Base-by-base conservation (phyloP, 2,329 filamentous ascomycete genomes). In the Talaromyces sp. region DNA sequence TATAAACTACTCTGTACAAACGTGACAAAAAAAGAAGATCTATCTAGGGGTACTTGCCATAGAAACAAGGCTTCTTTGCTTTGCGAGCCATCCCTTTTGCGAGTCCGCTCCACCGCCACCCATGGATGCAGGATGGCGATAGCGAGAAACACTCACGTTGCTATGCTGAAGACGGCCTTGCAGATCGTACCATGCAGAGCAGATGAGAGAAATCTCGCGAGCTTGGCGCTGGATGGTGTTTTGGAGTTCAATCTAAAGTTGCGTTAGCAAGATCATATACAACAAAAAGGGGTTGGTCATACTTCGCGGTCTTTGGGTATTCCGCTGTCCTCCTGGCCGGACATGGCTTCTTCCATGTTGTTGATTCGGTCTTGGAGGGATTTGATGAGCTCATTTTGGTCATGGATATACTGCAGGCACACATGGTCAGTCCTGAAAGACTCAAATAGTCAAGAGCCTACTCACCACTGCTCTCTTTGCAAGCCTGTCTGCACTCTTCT, bases 401-500 rank as follows among this genome's bases (percentile, higher is more conserved):
- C 71, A 54, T 76, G 71, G 53, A 78, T 78, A 61, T 78, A 74
- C 75, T 78, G 56, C 11, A 49, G 17, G 19, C 43, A 26, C 43
- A 50, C 19, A n/a, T 57, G 6, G 26, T 54, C 4, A 35, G 50
- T 57, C 19, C 17, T 31, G 17, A 4, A 27, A 11, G 7, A 21
- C 21, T 26, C 21, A 31, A 19, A 49, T 31, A 19, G 1, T 29
- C 9, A 50, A 21, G 8, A 2, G n/a, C 11, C n/a, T 52, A 74
- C 72, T 70, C 38, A 78, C 76, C 74, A 78, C 75, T 62, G 74
- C 75, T 62, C 76, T 75, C 62, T 76, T 72, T 31, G 75, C 74
- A 31, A 78, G 68, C 35, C 73, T 71, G 61, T 78, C 75, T 26
- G 75, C 68, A 55, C 78, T 84, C 65, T 85, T 85, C 73, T 84